These are phyloP conservation scores for Phytophthora lateralis DNA, from an alignment of 352 stramenopile genomes.

Conservation along the genomic window DNA sequence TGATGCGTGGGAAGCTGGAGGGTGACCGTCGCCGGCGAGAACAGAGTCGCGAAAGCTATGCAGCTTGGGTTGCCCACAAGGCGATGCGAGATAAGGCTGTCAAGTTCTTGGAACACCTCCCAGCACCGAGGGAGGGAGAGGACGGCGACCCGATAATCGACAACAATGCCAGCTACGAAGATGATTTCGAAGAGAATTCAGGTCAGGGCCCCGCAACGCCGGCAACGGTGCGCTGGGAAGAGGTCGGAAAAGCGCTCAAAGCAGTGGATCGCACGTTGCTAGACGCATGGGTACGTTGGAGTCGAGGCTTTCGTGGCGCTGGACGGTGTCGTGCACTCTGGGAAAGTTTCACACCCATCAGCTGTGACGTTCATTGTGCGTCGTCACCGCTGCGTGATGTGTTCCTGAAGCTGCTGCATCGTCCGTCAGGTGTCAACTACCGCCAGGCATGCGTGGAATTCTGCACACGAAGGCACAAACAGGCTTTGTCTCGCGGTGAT, in stretches of 20 bases:
- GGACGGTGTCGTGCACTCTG: constrained; percentile 75
- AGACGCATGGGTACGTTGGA: constrained; percentile 87
- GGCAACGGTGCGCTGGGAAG: constrained; percentile 61
- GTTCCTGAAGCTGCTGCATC: constrained; percentile 91
- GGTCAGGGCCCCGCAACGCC: constrained; percentile 25
- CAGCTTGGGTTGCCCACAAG: constrained; percentile 80
- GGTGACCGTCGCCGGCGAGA: constrained; percentile 46
- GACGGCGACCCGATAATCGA: constrained; percentile 24
- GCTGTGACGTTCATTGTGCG: constrained; percentile 89
- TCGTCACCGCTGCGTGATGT: constrained; percentile 88
- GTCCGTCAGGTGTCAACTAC: constrained; percentile 86
- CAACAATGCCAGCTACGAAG: constrained; percentile 33
- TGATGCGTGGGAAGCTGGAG: constrained; percentile 57
- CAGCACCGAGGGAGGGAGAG: constrained; percentile 43
- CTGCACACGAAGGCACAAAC: constrained; percentile 62
- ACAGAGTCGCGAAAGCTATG: constrained; percentile 78
- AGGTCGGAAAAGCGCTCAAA: constrained; percentile 90
- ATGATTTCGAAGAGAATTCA: constrained; percentile 42
- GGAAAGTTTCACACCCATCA: constrained; percentile 84
- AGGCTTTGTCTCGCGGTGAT: constrained; percentile 54
- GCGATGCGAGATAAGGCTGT: constrained; percentile 77
- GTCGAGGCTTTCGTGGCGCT: constrained; percentile 56
- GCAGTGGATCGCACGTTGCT: constrained; percentile 85
- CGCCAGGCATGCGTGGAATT: constrained; percentile 76
- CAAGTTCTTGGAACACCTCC: constrained; percentile 74